Percentiles rank a stretch among this genome's conserved stretches.
Conservation (phyloP, 2,329 filamentous ascomycete species). For the Bretziella fagacearum region DNA sequence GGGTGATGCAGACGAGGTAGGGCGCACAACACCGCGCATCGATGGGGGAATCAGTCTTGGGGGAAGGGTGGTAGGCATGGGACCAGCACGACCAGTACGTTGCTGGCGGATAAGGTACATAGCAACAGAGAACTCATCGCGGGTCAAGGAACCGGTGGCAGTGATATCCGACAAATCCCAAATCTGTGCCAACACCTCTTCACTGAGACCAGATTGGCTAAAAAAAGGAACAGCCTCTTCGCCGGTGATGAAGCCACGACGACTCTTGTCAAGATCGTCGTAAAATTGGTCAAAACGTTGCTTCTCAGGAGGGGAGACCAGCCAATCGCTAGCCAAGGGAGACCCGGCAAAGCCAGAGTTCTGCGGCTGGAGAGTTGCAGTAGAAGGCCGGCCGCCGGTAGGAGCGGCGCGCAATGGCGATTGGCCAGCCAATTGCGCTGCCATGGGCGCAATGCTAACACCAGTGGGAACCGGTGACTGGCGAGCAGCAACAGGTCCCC, state of each 20-base stretch:
- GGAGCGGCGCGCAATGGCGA: conserved; percentile 35
- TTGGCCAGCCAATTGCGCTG: conserved; percentile 65
- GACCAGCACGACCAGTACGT: conserved; percentile 49
- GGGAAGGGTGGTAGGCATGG: conserved; percentile 60
- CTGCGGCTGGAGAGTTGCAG: conserved; percentile 26
- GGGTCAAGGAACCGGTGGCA: conserved; percentile 67
- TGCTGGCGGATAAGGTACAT: conserved; percentile 95
- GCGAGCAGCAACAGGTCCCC: conserved; percentile 29
- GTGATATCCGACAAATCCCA: conserved; percentile 96
- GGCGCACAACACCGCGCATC: conserved; percentile 47
- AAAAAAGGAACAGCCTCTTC: conserved; percentile 92
- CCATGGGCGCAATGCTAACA: conserved; percentile 29
- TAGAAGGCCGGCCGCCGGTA: conserved; percentile 34
- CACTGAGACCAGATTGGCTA: conserved; percentile 74
- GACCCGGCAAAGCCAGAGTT: conserved; percentile 18
- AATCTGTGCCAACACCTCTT: conserved; percentile 80
- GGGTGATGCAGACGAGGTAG: conserved; percentile 31
- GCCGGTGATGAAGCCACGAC: conserved; percentile 71
- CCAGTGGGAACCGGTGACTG: conserved; percentile 31
- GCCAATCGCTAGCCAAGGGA: conserved; percentile 46
- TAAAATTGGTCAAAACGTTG: conserved; percentile 76
- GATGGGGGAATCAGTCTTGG: conserved; percentile 70
- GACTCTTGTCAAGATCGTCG: conserved; percentile 61
- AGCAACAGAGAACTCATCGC: conserved; percentile 88
- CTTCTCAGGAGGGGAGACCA: conserved; percentile 71